Evolutionary conservation across 768 basidiomycete genomes (phyloP).

Genomic region (Xerocomellus chrysenteron): DNA sequence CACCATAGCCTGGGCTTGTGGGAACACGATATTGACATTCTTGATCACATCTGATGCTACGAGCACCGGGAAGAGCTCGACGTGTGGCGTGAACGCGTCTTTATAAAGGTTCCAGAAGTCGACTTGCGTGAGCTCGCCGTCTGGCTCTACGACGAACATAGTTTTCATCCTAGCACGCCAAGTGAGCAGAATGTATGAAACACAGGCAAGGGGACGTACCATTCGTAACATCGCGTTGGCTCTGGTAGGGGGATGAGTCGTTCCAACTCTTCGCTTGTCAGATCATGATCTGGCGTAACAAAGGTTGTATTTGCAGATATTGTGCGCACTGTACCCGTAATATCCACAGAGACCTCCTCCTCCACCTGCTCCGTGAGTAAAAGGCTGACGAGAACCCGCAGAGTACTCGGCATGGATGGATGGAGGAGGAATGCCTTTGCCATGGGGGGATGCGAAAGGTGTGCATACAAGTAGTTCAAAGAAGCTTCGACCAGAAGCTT

Average conservation of each 20-base stretch:
- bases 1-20: constrained; percentile 85
- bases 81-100: constrained; percentile 67
- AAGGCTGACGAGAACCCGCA: constrained; percentile 66
- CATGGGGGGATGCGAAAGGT: constrained; percentile 72
- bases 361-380: constrained; percentile 71
- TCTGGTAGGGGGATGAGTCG: constrained; percentile 57
- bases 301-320: constrained; percentile 52
- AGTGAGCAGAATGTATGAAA: constrained; percentile 11
- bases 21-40: constrained; percentile 82
- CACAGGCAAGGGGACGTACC: constrained; percentile 43
- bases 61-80: constrained; percentile 59
- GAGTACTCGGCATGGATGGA: constrained; percentile 64
- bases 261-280: constrained; percentile 70
- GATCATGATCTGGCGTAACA: constrained; percentile 56
- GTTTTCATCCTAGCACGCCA: constrained; percentile 71
- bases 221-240: constrained; percentile 80
- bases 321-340: constrained; percentile 59
- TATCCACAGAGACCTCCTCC: constrained; percentile 61
- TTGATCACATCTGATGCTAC: constrained; percentile 94
- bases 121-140: constrained; percentile 87
- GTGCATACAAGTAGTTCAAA: constrained; percentile 72
- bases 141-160: constrained; percentile 77
- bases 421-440: constrained; percentile 76
- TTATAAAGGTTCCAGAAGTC: constrained; percentile 95
- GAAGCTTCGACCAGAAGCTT: constrained; percentile 67